Percentiles rank a stretch among this genome's conserved stretches.
These are phyloP conservation scores for Citrus reticulata DNA, from an alignment of 345 rosid species.

Conservation along the genomic window DNA sequence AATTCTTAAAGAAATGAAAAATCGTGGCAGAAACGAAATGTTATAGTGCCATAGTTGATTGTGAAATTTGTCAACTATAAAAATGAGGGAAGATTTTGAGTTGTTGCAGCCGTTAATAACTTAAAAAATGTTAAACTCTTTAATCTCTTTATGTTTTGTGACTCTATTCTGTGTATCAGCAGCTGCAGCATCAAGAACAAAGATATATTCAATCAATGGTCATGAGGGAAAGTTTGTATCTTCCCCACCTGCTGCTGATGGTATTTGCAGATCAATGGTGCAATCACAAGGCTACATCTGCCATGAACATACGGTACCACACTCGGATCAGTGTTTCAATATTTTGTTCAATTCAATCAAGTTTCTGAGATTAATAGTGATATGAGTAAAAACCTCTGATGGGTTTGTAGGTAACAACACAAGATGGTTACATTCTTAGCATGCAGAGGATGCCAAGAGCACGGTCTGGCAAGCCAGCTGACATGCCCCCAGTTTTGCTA, in stretches of 20 bases:
- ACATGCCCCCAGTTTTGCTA: slow-evolving; percentile 40
- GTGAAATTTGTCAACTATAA: neutral
- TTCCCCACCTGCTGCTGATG: neutral
- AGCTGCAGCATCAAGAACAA: slow-evolving; percentile 1
- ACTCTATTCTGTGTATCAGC: slow-evolving; percentile 24
- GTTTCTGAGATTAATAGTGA: neutral
- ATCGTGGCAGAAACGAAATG: slow-evolving; percentile 7
- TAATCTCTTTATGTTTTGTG: neutral
- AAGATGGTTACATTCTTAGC: slow-evolving; percentile 57
- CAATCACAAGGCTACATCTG: slow-evolving; percentile 32
- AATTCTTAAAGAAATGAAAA: neutral
- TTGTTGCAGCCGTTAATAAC: neutral
- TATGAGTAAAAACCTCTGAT: neutral
- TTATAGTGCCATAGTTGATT: neutral
- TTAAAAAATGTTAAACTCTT: neutral
- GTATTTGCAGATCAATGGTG: slow-evolving; percentile 28
- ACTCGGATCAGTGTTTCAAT: neutral
- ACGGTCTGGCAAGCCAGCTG: slow-evolving; percentile 39
- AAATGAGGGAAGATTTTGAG: neutral
- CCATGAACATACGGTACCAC: slow-evolving; percentile 30
- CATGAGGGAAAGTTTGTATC: too few relatives aligned
- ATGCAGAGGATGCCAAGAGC: slow-evolving; percentile 48
- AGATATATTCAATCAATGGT: neutral
- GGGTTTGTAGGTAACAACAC: slow-evolving; percentile 44
- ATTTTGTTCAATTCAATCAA: neutral